Percentiles rank a stretch among this genome's conserved stretches.
Evolutionary conservation across 495 filamentous ascomycete species (phyloP).

Genomic region (Immersiella caudata): DNA sequence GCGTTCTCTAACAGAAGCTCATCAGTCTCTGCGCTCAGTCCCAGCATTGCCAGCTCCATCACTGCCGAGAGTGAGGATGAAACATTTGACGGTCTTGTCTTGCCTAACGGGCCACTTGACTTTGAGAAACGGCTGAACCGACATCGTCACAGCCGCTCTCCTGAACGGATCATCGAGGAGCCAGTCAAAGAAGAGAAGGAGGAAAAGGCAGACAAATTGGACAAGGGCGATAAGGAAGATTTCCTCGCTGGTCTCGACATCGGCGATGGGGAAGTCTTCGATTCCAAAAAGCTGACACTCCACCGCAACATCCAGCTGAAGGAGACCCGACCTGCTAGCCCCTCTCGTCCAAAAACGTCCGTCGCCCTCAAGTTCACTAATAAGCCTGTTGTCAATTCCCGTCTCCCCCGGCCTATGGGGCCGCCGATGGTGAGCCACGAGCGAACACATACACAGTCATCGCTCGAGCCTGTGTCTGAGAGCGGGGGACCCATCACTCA

Average conservation of each 20-base stretch:
- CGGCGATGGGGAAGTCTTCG: slow-evolving; percentile 78
- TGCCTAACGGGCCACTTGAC: slow-evolving; percentile 81
- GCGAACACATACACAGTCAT: slow-evolving; percentile 67
- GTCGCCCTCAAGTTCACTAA: slow-evolving; percentile 90
- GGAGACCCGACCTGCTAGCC: slow-evolving; percentile 64
- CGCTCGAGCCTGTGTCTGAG: slow-evolving; percentile 90
- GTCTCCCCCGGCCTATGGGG: slow-evolving; percentile 64
- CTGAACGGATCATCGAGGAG: slow-evolving; percentile 43
- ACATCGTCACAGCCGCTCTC: slow-evolving; percentile 58
- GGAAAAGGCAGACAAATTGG: slow-evolving; percentile 44
- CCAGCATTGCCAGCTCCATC: slow-evolving; percentile 85
- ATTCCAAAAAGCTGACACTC: slow-evolving; percentile 75
- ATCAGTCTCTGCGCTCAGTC: slow-evolving; percentile 83
- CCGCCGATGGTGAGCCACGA: slow-evolving; percentile 58
- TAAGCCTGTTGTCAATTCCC: slow-evolving; percentile 54
- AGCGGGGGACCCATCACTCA: slow-evolving; percentile 71
- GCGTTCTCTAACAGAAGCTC: slow-evolving; percentile 77
- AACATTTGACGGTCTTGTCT: slow-evolving; percentile 77
- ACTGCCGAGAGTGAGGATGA: slow-evolving; percentile 96
- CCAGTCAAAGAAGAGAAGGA: slow-evolving; percentile 36
- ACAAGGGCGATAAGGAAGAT: slow-evolving; percentile 70
- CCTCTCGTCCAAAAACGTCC: slow-evolving; percentile 67
- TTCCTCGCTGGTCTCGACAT: slow-evolving; percentile 88
- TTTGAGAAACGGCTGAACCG: slow-evolving; percentile 75
- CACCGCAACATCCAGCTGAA: slow-evolving; percentile 94